Conservation (phyloP, 192 early-diverging fungal genomes). For the Backusella mclennaniae region DNA sequence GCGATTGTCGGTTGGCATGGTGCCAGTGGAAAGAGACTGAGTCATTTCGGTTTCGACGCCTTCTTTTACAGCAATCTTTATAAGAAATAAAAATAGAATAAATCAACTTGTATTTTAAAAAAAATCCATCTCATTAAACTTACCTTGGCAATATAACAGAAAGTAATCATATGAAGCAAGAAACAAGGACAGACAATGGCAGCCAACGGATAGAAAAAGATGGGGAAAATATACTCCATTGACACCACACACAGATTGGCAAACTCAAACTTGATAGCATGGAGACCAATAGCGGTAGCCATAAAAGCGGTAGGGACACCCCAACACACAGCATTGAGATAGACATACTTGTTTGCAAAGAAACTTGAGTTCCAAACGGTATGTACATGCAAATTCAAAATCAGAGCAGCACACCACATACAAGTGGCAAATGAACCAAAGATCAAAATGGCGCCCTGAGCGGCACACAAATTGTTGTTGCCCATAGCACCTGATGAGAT, state of each 20-base stretch:
- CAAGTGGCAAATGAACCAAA: conserved; percentile 45
- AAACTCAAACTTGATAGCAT: conserved; percentile 48
- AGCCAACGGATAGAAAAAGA: conserved; percentile 57
- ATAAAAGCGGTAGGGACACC: conserved; percentile 40
- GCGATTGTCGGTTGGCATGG: background rate
- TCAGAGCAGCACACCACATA: conserved; percentile 42
- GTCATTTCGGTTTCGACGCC: conserved; percentile 32
- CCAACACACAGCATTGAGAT: conserved; percentile 47
- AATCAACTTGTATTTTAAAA: background rate
- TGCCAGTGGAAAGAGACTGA: conserved; percentile 12
- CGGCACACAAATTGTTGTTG: conserved; percentile 48
- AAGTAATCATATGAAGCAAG: conserved; percentile 49
- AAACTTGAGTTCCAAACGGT: conserved; percentile 56
- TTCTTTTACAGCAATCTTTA: conserved; percentile 29
- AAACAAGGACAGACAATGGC: conserved; percentile 48
- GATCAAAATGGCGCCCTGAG: conserved; percentile 50
- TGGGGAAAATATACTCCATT: conserved; percentile 30
- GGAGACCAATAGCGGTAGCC: conserved; percentile 32
- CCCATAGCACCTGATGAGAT: conserved; percentile 38
- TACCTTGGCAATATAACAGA: conserved; percentile 46
- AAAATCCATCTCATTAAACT: background rate
- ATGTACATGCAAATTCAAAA: conserved; percentile 52
- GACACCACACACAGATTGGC: conserved; percentile 50
- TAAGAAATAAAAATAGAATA: background rate
- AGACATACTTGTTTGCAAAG: conserved; percentile 40